Evolutionary conservation across 495 filamentous ascomycete genomes (phyloP).

Genomic region (Clohesyomyces aquaticus): DNA sequence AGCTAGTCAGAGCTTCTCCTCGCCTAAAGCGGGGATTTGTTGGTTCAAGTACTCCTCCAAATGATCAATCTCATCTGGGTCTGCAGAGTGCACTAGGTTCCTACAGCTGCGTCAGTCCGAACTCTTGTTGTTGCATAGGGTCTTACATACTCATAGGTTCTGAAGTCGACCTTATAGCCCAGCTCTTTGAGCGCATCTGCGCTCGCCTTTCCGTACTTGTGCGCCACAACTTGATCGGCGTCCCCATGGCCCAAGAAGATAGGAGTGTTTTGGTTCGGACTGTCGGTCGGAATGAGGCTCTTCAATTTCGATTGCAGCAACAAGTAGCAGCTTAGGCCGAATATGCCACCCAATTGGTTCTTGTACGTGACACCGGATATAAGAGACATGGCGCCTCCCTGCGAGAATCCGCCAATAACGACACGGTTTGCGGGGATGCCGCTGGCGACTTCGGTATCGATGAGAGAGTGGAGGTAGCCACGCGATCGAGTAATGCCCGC

Average conservation of each 20-base stretch:
- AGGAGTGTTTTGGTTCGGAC: slow-evolving; percentile 75
- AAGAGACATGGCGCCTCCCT: slow-evolving; percentile 64
- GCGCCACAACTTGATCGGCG: slow-evolving; percentile 69
- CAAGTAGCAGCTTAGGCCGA: slow-evolving; percentile 83
- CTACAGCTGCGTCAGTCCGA: slow-evolving; percentile 47
- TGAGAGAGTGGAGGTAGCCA: slow-evolving; percentile 76
- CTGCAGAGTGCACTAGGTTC: slow-evolving; percentile 74
- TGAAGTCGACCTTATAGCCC: slow-evolving; percentile 74
- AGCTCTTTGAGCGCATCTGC: slow-evolving; percentile 63
- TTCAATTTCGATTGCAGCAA: slow-evolving; percentile 72
- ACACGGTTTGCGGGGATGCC: slow-evolving; percentile 84
- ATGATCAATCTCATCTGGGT: slow-evolving; percentile 78
- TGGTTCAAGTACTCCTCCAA: slow-evolving; percentile 75
- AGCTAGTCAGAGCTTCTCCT: slow-evolving; percentile 37
- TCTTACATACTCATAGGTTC: slow-evolving; percentile 65
- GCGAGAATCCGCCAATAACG: slow-evolving; percentile 75
- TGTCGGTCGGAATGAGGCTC: slow-evolving; percentile 64
- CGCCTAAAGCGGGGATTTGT: slow-evolving; percentile 58
- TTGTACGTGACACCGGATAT: slow-evolving; percentile 71
- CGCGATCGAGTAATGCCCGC: slow-evolving; percentile 72
- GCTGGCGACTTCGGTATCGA: slow-evolving; percentile 78
- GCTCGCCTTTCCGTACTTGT: slow-evolving; percentile 68
- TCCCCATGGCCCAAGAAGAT: slow-evolving; percentile 89
- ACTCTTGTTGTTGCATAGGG: neutral
- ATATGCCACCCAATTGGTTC: slow-evolving; percentile 81